These are phyloP conservation scores for Brasilioporus rufonigricans DNA, from an alignment of 768 basidiomycete genomes.

Conservation along the genomic window DNA sequence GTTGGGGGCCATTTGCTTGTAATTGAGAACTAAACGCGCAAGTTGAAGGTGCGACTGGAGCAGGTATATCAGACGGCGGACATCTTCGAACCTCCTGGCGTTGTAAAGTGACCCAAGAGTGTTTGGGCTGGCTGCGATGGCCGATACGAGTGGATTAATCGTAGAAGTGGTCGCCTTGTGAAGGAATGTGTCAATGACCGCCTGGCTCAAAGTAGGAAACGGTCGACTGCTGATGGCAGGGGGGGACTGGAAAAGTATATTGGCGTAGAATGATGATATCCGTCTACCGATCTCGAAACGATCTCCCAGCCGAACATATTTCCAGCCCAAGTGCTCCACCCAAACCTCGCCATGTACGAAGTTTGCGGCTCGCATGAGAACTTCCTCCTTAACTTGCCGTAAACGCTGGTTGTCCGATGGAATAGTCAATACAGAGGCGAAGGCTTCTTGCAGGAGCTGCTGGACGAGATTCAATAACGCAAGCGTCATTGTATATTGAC, in stretches of 20 bases:
- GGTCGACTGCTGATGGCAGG: constrained; percentile 53
- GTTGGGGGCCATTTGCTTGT: constrained; percentile 51
- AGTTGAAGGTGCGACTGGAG: constrained; percentile 67
- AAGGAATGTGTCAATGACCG: constrained; percentile 69
- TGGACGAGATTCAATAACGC: constrained; percentile 75
- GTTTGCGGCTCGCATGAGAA: constrained; percentile 69
- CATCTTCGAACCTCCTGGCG: constrained; percentile 68
- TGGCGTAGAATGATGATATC: constrained; percentile 63
- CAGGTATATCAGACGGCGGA: constrained; percentile 62
- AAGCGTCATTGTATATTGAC: constrained; percentile 80
- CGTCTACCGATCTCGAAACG: constrained; percentile 79
- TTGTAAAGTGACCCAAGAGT: constrained; percentile 58
- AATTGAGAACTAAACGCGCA: constrained; percentile 57
- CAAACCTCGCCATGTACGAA: constrained; percentile 89
- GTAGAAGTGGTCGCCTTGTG: constrained; percentile 75
- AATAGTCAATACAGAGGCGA: constrained; percentile 46
- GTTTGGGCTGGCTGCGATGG: constrained; percentile 60
- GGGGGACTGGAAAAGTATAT: constrained; percentile 62
- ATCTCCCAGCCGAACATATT: constrained; percentile 77
- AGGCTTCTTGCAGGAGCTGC: constrained; percentile 72
- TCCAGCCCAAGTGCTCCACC: constrained; percentile 85
- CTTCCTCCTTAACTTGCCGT: constrained; percentile 78
- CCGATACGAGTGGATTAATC: constrained; percentile 75
- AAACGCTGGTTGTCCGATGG: constrained; percentile 57
- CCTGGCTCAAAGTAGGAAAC: constrained; percentile 57